phyloP scores from a whole-genome alignment of 257 asterid species.

The Nicotiana otophora region DNA sequence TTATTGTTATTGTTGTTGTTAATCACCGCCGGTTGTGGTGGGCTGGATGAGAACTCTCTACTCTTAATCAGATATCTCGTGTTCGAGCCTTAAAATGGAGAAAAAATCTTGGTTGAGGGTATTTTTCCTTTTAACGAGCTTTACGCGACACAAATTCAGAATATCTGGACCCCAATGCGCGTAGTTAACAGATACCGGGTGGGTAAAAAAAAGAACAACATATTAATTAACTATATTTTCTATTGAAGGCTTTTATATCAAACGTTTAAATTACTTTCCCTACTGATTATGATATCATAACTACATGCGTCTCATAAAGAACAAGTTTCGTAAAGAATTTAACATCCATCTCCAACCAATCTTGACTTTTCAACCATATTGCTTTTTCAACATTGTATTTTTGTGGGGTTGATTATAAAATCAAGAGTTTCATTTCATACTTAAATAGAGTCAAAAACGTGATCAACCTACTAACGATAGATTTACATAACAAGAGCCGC shows the following conservation, averaged over 20 bases:
- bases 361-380: neutral
- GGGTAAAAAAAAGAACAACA: too few species aligned
- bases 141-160: too few species aligned
- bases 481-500: neutral
- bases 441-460: neutral
- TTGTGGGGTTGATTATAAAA: neutral
- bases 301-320: neutral
- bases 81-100: too few species aligned
- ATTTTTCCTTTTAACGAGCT: too few species aligned
- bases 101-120: too few species aligned
- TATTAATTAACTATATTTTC: too few species aligned
- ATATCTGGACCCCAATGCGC: too few species aligned
- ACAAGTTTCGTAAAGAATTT: neutral
- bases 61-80: too few species aligned
- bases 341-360: neutral
- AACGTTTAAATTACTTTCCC: neutral
- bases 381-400: neutral
- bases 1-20: too few species aligned
- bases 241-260: neutral
- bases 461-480: neutral
- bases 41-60: too few species aligned
- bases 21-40: too few species aligned
- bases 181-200: too few species aligned
- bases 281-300: neutral
- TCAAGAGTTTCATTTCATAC: neutral